Evolutionary conservation across 169 alveolate genomes (phyloP).

Genomic region (Cyclospora cayetanensis): DNA sequence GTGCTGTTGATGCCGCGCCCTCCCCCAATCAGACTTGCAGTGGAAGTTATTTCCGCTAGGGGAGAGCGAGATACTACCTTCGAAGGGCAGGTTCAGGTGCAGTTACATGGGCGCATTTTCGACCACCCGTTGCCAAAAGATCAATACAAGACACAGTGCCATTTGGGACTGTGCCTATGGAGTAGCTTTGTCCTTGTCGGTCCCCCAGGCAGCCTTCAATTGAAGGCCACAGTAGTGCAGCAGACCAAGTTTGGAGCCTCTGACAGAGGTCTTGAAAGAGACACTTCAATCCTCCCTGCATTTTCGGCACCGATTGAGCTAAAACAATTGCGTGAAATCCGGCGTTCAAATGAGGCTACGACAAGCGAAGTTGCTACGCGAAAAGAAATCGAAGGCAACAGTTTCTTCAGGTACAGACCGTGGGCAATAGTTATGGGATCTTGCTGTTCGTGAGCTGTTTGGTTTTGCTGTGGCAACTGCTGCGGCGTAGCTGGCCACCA

Average conservation of each 20-base stretch:
- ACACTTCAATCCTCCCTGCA: background rate
- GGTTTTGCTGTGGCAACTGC: background rate
- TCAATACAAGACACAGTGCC: background rate
- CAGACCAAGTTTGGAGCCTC: background rate
- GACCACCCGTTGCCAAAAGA: background rate
- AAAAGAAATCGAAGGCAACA: background rate
- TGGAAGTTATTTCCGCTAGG: background rate
- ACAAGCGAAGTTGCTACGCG: background rate
- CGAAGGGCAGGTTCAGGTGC: slow-evolving; percentile 39
- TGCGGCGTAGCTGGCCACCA: background rate
- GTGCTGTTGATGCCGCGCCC: background rate
- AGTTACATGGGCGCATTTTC: background rate
- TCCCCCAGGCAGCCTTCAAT: slow-evolving; percentile 18
- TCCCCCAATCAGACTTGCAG: slow-evolving; percentile 27
- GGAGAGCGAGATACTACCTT: slow-evolving; percentile 38
- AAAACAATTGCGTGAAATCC: background rate
- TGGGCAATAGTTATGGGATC: background rate
- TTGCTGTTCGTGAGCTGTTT: background rate
- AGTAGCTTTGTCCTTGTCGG: background rate
- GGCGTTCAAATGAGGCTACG: background rate
- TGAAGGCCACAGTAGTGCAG: slow-evolving; percentile 11
- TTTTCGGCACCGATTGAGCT: slow-evolving; percentile 38
- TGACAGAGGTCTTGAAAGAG: too few relatives aligned
- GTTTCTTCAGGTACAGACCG: background rate
- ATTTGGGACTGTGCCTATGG: slow-evolving; percentile 36